phyloP scores from a whole-genome alignment of 768 basidiomycete species.

The Arthromyces matolae region DNA sequence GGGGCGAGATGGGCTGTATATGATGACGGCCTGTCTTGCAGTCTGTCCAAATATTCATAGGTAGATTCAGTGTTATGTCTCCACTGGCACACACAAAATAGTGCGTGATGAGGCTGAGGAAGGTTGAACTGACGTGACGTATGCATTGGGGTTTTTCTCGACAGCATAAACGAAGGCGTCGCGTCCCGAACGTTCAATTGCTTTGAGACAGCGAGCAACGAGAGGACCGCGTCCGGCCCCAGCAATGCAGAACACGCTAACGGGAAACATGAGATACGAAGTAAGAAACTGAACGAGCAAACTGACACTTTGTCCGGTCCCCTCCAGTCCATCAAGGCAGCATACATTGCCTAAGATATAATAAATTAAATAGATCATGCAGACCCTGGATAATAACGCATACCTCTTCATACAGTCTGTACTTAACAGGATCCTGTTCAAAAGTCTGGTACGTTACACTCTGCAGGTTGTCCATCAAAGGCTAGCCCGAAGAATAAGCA shows the following conservation, averaged over 20 bases:
- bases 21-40: conserved; percentile 88
- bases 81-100: conserved; percentile 12
- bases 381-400: conserved; percentile 3
- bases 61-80: not conserved
- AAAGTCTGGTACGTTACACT: conserved; percentile 97
- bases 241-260: conserved; percentile 82
- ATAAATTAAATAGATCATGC: conserved; percentile 8
- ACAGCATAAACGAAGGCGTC: conserved; percentile 76
- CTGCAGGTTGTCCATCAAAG: conserved; percentile 95
- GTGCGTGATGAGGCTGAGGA: conserved; percentile 6
- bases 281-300: conserved; percentile 1
- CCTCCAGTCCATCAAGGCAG: conserved; percentile 73
- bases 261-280: conserved; percentile 8
- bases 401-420: conserved; percentile 91
- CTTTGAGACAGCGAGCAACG: conserved; percentile 78
- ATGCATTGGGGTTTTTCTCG: conserved; percentile 97
- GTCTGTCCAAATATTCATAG: conserved; percentile 39
- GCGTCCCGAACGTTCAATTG: conserved; percentile 62
- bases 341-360: conserved; percentile 63
- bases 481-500: conserved; percentile 41
- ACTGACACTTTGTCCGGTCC: conserved; percentile 60
- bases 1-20: conserved; percentile 96
- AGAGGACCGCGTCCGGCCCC: conserved; percentile 95
- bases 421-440: conserved; percentile 97
- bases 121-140: conserved; percentile 83